Base-by-base conservation (phyloP, 2,329 filamentous ascomycete genomes). In the Neopestalotiopsis clavispora region DNA sequence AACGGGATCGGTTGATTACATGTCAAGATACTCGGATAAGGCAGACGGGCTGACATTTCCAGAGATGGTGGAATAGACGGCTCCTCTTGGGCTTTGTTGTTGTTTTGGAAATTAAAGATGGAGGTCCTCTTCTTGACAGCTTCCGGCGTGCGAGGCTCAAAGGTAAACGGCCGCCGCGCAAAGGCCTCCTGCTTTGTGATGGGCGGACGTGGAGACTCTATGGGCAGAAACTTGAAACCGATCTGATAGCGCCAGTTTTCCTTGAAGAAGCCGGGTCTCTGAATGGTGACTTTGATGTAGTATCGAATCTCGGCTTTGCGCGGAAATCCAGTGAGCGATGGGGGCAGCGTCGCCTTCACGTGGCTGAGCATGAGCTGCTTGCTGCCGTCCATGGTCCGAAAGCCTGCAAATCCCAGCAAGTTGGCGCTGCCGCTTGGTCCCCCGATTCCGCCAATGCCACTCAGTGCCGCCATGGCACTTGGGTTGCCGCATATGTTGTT, bases 261-360 rank as follows among this genome's bases (percentile, higher is more conserved):
- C 77, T 95, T 95, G 80, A 97, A 94, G 69, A 98, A 86, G 14
- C 92, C 91, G 0, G 94, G 94, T n/a, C 94, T 87, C 75, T 94
- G 93, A 5, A 98, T 90, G 0, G 96, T 98, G n/a, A 92, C 94
- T 79, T 99, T 99, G 77, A 98, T 87, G 78, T 93, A 99, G 81
- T 99, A 99, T 73, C 91, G 89, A 70, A 98, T 95, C 80, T 97
- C 94, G 28, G 95, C 95, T 79, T 95, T 90, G 40, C 91, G 92
- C 0, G 94, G 93, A 73, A 96, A 95, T 3, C 94, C 94, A n/a
- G 88, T 93, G 67, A 98, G 83, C 4, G 94, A 97, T 0, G 96
- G 96, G 4, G 96, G 96, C 12, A 99, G 85, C 0, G 95, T 97
- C 74, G 90, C 90, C 76, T 92, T 96, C 71, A 96, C 89, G 82